Evolutionary conservation across 345 rosid species (phyloP).

Genomic region (Moricandia moricandioides): DNA sequence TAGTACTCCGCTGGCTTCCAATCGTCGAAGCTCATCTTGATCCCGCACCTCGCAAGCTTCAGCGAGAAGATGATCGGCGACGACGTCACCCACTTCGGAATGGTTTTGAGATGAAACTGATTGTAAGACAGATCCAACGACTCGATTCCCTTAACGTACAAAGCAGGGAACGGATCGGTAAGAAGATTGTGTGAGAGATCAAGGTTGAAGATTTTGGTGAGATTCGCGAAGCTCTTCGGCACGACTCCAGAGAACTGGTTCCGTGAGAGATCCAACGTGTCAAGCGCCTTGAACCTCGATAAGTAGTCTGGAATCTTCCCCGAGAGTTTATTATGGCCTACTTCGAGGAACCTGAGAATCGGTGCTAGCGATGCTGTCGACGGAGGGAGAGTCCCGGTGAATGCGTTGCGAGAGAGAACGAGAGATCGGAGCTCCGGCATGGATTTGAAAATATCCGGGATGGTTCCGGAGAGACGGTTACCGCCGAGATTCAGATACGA

Average conservation of each 20-base stretch:
- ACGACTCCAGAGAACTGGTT: slow-evolving; percentile 48
- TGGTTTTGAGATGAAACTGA: slow-evolving; percentile 50
- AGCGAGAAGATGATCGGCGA: slow-evolving; percentile 68
- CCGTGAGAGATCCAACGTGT: slow-evolving; percentile 63
- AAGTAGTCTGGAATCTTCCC: slow-evolving; percentile 62
- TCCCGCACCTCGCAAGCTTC: slow-evolving; percentile 71
- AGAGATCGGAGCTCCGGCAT: slow-evolving; percentile 43
- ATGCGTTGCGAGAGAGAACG: slow-evolving; percentile 46
- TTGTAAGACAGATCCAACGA: slow-evolving; percentile 70
- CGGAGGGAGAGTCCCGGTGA: slow-evolving; percentile 59
- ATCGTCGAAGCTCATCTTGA: slow-evolving; percentile 48
- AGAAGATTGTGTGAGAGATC: slow-evolving; percentile 63
- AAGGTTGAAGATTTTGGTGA: slow-evolving; percentile 79
- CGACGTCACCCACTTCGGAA: slow-evolving; percentile 74
- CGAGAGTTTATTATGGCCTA: slow-evolving; percentile 55
- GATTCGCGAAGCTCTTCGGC: slow-evolving; percentile 58
- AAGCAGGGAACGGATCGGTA: slow-evolving; percentile 62
- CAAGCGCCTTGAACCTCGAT: slow-evolving; percentile 55
- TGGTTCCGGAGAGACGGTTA: slow-evolving; percentile 55
- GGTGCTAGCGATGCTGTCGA: slow-evolving; percentile 53
- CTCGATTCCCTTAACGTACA: slow-evolving; percentile 74
- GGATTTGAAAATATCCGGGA: slow-evolving; percentile 59
- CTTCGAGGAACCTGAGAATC: slow-evolving; percentile 43
- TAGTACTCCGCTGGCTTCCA: slow-evolving; percentile 67
- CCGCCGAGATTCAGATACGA: slow-evolving; percentile 31